Conservation (phyloP, 768 basidiomycete species). For the Trametes punicea region DNA sequence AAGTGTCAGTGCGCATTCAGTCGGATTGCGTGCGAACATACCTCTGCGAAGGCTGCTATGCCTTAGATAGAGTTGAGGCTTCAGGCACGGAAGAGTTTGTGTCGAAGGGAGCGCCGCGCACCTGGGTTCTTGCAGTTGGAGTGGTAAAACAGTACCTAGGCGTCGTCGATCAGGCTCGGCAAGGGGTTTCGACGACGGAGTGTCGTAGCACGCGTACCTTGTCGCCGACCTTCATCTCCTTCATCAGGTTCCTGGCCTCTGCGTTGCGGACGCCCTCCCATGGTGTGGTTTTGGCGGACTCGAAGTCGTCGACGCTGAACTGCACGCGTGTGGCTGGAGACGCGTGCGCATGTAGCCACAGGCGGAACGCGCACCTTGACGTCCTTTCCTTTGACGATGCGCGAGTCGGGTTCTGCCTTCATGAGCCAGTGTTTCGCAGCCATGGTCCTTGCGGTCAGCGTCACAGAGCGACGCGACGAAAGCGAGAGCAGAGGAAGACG, state of each 20-base stretch:
- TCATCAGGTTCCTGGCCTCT: constrained; percentile 81
- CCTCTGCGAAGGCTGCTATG: constrained; percentile 80
- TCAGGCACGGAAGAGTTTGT: not conserved
- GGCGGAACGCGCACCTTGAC: constrained; percentile 56
- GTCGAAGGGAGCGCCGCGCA: constrained; percentile 28
- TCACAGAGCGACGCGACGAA: too few relatives aligned
- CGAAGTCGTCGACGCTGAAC: constrained; percentile 89
- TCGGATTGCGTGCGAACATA: constrained; percentile 26
- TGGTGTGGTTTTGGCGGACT: constrained; percentile 60
- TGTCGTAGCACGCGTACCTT: constrained; percentile 43
- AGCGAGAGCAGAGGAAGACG: constrained; percentile 7
- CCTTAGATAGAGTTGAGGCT: constrained; percentile 39
- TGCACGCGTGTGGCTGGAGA: constrained; percentile 28
- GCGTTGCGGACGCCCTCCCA: constrained; percentile 91
- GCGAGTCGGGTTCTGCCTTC: constrained; percentile 85
- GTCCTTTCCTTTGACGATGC: constrained; percentile 82
- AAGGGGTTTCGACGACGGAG: constrained; percentile 2
- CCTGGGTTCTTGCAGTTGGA: constrained; percentile 85
- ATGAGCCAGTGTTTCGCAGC: constrained; percentile 57
- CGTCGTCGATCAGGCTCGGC: constrained; percentile 1
- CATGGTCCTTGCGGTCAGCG: constrained; percentile 1
- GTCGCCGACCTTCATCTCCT: constrained; percentile 72
- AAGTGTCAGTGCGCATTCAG: not conserved
- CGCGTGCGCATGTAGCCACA: constrained; percentile 13
- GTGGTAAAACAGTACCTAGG: constrained; percentile 80